phyloP scores from a whole-genome alignment of 2,329 filamentous ascomycete species.

The Ophiocordyceps camponoti-floridani region DNA sequence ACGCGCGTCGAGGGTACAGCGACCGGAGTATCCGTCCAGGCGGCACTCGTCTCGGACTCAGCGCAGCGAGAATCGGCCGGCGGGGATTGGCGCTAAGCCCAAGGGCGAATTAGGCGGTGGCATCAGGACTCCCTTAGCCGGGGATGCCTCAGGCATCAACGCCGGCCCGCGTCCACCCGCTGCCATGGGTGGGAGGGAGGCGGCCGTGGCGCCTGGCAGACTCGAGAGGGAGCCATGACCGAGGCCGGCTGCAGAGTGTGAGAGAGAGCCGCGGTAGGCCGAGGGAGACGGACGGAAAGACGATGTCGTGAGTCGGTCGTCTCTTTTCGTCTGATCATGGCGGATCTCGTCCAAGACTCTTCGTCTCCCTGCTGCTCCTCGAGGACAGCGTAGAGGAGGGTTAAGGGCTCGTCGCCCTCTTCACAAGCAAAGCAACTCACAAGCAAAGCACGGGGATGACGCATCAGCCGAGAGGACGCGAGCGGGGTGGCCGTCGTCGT shows the following conservation, averaged over 20 bases:
- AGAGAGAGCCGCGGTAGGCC: no score
- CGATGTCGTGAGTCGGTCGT: no score
- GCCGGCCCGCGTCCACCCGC: neutral
- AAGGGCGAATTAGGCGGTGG: conserved; percentile 16
- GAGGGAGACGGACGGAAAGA: no score
- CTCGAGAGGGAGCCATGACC: neutral
- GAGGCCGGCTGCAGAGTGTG: neutral
- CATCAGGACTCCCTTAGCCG: conserved; percentile 15
- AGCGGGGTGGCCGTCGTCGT: neutral
- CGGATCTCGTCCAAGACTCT: no score
- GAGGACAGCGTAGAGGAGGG: no score
- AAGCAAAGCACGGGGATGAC: no score
- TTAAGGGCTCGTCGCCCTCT: no score
- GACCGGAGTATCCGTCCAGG: neutral
- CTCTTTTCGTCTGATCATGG: no score
- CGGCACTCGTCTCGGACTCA: conserved; percentile 2
- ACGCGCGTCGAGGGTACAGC: neutral
- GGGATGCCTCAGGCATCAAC: conserved; percentile 5
- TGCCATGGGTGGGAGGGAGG: neutral
- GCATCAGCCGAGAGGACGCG: no score
- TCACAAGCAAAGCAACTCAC: no score
- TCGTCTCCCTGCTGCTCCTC: no score
- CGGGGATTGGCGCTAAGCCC: conserved; percentile 16
- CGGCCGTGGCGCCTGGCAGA: neutral
- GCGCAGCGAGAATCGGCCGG: conserved; percentile 1